phyloP scores from a whole-genome alignment of 257 asterid genomes.

The Euphrasia confusa region DNA sequence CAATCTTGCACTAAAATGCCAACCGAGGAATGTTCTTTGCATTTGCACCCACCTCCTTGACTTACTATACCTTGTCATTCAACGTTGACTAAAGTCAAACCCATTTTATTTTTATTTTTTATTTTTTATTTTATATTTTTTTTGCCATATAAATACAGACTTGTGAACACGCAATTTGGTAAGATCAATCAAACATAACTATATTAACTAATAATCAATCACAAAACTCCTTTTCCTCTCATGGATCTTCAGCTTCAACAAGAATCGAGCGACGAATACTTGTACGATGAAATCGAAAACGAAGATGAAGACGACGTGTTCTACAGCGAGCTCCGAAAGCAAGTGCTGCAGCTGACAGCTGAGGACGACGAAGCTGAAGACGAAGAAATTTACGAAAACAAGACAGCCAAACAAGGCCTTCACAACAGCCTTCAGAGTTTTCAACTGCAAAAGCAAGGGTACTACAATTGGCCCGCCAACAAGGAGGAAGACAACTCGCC shows the following conservation, averaged over 20 bases:
- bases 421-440: background rate
- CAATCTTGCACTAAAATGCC: slow-evolving; percentile 27
- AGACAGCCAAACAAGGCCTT: slow-evolving; percentile 21
- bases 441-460: background rate
- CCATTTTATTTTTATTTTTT: background rate
- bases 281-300: slow-evolving; percentile 32
- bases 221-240: background rate
- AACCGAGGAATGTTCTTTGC: slow-evolving; percentile 37
- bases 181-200: slow-evolving; percentile 11
- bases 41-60: slow-evolving; percentile 33
- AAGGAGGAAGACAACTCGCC: slow-evolving; percentile 29
- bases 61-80: slow-evolving; percentile 20
- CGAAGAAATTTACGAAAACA: slow-evolving; percentile 7
- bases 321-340: slow-evolving; percentile 48
- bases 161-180: background rate
- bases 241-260: slow-evolving; percentile 36
- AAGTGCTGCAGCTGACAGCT: slow-evolving; percentile 46
- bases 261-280: slow-evolving; percentile 22
- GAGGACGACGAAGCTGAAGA: slow-evolving; percentile 44
- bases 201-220: background rate
- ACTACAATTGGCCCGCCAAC: slow-evolving; percentile 26
- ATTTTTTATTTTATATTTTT: background rate
- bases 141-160: background rate
- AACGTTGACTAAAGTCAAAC: slow-evolving; percentile 39
- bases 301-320: slow-evolving; percentile 45